Conservation (phyloP, 2,329 filamentous ascomycete species). For the Cladosporium halotolerans region DNA sequence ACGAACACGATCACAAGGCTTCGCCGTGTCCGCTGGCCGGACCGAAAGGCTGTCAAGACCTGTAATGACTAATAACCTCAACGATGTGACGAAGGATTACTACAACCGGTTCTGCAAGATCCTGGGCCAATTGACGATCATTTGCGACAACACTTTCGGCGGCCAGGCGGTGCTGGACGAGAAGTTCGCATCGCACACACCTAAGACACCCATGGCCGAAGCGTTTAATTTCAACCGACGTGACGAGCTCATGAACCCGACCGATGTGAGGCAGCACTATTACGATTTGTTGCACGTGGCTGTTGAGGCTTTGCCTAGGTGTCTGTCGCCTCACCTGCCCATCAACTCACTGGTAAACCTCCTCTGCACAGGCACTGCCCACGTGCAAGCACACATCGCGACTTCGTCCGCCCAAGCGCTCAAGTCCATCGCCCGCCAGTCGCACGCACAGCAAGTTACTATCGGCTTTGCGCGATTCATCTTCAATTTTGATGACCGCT, state of each 20-base stretch:
- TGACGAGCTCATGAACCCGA: slow-evolving; percentile 66
- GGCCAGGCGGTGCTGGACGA: slow-evolving; percentile 93
- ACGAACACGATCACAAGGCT: slow-evolving; percentile 31
- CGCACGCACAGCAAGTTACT: slow-evolving; percentile 88
- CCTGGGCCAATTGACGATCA: slow-evolving; percentile 87
- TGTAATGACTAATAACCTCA: slow-evolving; percentile 56
- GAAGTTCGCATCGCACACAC: slow-evolving; percentile 79
- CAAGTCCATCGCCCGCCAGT: slow-evolving; percentile 90
- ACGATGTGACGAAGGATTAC: slow-evolving; percentile 73
- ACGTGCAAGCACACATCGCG: slow-evolving; percentile 88
- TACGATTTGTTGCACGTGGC: slow-evolving; percentile 94
- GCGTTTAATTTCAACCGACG: slow-evolving; percentile 84
- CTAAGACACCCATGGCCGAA: slow-evolving; percentile 91
- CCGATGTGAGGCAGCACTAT: slow-evolving; percentile 87
- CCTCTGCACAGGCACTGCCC: slow-evolving; percentile 91
- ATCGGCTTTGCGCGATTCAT: slow-evolving; percentile 97
- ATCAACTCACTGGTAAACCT: slow-evolving; percentile 93
- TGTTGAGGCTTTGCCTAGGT: slow-evolving; percentile 91
- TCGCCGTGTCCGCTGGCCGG: slow-evolving; percentile 36
- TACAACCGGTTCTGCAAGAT: slow-evolving; percentile 93
- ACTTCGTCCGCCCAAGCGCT: slow-evolving; percentile 85
- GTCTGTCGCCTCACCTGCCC: slow-evolving; percentile 80
- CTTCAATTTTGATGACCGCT: slow-evolving; percentile 96
- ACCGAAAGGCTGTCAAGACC: slow-evolving; percentile 63
- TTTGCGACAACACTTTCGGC: slow-evolving; percentile 95